Evolutionary conservation across 805 yeast species (phyloP), one percentile per base, ranked within the genome.

Genomic region (Saturnispora ahearnii): DNA sequence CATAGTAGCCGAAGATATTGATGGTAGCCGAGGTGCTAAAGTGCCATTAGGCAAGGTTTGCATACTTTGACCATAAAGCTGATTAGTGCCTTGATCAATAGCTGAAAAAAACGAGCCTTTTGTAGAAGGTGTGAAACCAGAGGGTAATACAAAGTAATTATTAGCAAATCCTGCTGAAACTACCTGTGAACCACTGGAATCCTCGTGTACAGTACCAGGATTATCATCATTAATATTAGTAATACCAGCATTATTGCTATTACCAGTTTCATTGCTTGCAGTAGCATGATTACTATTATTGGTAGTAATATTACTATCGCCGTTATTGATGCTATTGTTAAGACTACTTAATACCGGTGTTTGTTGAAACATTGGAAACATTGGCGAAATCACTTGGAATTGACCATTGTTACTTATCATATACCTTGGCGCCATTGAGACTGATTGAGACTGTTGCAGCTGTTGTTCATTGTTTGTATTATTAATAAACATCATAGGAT

Each of bases 21-120:
- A 51, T 11, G 52, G 37, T 6, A 50, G 31, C 3, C 46, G 51
- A 3, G 53, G 45, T n/a, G 43, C 22, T 29, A 15, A 30, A 18
- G 41, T 10, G 2, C 49, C 28, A 9, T 32, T 34, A 12, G 31
- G 46, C 18, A 30, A 24, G 11, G 45, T 5, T 30, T 42, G 34
- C 2, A 7, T 29, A 9, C 18, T 41, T 13, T 36, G 40, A 36
- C 9, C 15, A 15, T 36, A 15, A 9, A 22, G 8, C 18, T 36
- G 40, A 12, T 18, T 36, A 8, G 24, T 22, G 10, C 6, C 15
- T 18, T 7, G 24, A 36, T 36, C 40, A 9, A 36, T 9, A 7
- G 40, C 40, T 15, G 40, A 12, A 36, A 18, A 36, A 18, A 36
- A 18, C 18, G 47, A 15, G 8, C 28, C 26, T 18, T 26, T 26